phyloP scores from a whole-genome alignment of 768 basidiomycete genomes.

The Tylopilus balloui region DNA sequence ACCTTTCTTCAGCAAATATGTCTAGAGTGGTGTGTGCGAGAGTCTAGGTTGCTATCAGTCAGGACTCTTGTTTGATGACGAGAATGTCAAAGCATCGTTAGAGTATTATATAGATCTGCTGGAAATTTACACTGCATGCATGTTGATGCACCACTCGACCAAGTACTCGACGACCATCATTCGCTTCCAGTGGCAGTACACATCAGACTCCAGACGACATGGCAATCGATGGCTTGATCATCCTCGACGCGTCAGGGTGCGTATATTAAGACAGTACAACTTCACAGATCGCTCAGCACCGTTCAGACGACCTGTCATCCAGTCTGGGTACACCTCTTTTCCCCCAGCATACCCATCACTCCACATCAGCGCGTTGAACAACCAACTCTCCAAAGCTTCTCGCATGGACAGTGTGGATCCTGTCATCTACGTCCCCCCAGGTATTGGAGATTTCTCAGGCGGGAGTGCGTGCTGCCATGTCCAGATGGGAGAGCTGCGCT shows the following conservation, averaged over 20 bases:
- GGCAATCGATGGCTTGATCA: constrained; percentile 80
- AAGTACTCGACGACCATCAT: background rate
- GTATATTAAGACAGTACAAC: constrained; percentile 23
- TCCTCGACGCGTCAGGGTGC: constrained; percentile 71
- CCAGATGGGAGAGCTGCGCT: constrained; percentile 65
- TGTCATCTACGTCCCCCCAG: constrained; percentile 58
- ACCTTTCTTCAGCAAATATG: constrained; percentile 85
- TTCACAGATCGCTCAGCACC: constrained; percentile 3
- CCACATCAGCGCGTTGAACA: constrained; percentile 82
- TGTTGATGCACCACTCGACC: constrained; percentile 6
- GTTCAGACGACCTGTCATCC: constrained; percentile 73
- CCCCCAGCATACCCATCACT: constrained; percentile 75
- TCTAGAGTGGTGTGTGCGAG: constrained; percentile 35
- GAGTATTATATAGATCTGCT: constrained; percentile 7
- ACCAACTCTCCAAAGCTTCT: constrained; percentile 55
- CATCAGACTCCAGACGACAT: constrained; percentile 31
- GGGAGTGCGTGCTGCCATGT: constrained; percentile 82
- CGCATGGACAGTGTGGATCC: constrained; percentile 62
- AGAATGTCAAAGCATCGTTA: constrained; percentile 1
- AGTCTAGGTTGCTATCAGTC: background rate
- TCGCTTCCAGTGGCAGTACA: too few species aligned
- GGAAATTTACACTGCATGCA: constrained; percentile 6
- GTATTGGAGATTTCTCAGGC: constrained; percentile 38
- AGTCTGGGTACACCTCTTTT: constrained; percentile 82
- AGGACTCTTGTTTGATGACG: constrained; percentile 1